phyloP scores from a whole-genome alignment of 139 green algal species.

The Marvania coccoides region DNA sequence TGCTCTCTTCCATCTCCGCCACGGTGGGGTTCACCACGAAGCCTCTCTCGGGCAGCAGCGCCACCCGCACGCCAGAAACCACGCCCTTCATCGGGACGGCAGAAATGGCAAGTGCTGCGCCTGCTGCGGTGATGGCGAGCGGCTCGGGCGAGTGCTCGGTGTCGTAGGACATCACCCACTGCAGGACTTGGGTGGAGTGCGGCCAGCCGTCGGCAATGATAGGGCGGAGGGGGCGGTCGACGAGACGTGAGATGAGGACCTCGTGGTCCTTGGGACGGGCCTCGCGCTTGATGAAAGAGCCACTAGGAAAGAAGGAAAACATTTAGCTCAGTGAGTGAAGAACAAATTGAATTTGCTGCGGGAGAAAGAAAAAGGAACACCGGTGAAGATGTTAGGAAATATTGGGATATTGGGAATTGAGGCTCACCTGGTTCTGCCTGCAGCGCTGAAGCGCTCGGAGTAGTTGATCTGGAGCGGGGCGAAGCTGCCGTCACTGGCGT shows the following conservation, averaged over 20 bases:
- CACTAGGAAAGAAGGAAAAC: slow-evolving; percentile 39
- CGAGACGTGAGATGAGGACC: slow-evolving; percentile 74
- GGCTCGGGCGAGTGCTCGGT: slow-evolving; percentile 70
- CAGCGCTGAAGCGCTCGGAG: slow-evolving; percentile 86
- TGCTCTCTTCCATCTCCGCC: slow-evolving; percentile 45
- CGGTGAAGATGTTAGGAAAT: too few relatives aligned
- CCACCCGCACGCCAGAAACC: slow-evolving; percentile 86
- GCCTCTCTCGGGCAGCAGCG: slow-evolving; percentile 40
- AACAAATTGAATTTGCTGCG: slow-evolving; percentile 8
- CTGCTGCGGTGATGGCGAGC: slow-evolving; percentile 88
- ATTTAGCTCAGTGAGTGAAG: not conserved
- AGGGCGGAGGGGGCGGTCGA: slow-evolving; percentile 90
- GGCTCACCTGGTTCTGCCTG: slow-evolving; percentile 68
- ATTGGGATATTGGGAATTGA: not conserved
- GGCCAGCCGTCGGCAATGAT: slow-evolving; percentile 86
- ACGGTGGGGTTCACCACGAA: slow-evolving; percentile 82
- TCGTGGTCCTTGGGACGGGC: slow-evolving; percentile 77
- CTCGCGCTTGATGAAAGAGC: slow-evolving; percentile 90
- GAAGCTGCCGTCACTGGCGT: slow-evolving; percentile 69
- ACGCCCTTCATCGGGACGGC: slow-evolving; percentile 74
- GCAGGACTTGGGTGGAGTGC: slow-evolving; percentile 80
- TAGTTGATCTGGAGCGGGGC: slow-evolving; percentile 90
- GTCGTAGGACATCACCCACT: slow-evolving; percentile 87
- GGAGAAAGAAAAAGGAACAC: too few relatives aligned
- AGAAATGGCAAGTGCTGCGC: slow-evolving; percentile 72